phyloP scores from a whole-genome alignment of 179 eudicot genomes.

The Spergularia azorica region DNA sequence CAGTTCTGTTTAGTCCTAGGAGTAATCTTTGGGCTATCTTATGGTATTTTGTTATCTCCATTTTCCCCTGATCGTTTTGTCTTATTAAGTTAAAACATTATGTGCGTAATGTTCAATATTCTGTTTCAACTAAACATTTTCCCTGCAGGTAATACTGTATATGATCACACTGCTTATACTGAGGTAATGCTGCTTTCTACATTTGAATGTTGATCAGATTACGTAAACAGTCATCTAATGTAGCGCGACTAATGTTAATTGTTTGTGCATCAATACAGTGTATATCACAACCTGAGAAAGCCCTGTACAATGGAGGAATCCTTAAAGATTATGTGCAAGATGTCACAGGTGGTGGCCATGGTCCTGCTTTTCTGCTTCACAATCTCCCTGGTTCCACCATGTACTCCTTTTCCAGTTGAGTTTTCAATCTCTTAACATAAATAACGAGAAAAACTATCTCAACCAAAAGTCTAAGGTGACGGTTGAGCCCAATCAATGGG shows the following conservation, averaged over 20 bases:
- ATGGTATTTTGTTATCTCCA: slow-evolving; percentile 10
- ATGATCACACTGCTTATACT: slow-evolving; percentile 63
- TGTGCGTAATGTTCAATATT: not conserved
- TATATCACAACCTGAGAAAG: slow-evolving; percentile 55
- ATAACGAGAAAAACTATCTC: no score
- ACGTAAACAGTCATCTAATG: no score
- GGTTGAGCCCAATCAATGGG: no score
- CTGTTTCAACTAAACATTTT: not conserved
- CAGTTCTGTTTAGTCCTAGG: slow-evolving; percentile 12
- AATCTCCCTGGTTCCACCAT: slow-evolving; percentile 43
- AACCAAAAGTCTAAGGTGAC: no score
- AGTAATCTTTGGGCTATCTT: not conserved
- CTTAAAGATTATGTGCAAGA: slow-evolving; percentile 37
- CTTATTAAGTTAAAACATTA: no score
- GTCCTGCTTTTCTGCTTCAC: slow-evolving; percentile 49
- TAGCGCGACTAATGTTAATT: no score
- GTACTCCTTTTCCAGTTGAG: slow-evolving; percentile 62
- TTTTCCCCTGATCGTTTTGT: not conserved
- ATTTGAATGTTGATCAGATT: not conserved
- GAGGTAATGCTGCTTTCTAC: slow-evolving; percentile 38
- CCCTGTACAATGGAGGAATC: slow-evolving; percentile 75
- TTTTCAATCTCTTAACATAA: not conserved
- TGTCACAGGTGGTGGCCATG: slow-evolving; percentile 13
- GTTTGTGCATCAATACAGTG: slow-evolving; percentile 40
- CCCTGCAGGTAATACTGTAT: slow-evolving; percentile 47